Percentiles rank a stretch among this genome's conserved stretches.
These are phyloP conservation scores for Cystobasidium pallidum DNA, from an alignment of 1,284 basidiomycete species.

Conservation along the genomic window DNA sequence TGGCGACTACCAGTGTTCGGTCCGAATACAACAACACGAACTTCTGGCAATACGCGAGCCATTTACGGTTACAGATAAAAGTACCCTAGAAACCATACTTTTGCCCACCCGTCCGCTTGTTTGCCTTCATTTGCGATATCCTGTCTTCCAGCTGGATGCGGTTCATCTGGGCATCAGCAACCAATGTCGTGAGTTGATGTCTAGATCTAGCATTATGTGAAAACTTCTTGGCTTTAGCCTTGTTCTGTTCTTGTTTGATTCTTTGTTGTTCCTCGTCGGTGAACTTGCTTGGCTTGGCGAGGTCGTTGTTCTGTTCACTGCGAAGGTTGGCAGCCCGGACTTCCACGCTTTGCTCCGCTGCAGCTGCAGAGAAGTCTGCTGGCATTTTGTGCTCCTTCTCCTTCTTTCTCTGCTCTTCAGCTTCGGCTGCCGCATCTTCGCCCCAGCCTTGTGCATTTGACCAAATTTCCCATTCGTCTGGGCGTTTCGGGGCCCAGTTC, in stretches of 20 bases:
- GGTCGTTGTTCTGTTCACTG: not conserved
- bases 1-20: too few species aligned
- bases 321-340: constrained; percentile 21
- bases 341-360: constrained; percentile 25
- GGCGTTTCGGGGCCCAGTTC: constrained; percentile 42
- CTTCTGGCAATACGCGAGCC: not conserved
- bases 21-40: constrained; percentile 16
- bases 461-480: constrained; percentile 46
- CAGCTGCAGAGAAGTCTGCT: constrained; percentile 21
- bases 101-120: constrained; percentile 52
- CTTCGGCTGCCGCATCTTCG: constrained; percentile 15
- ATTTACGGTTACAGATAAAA: not conserved
- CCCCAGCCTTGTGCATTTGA: constrained; percentile 23
- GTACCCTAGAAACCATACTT: constrained; percentile 51
- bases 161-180: constrained; percentile 53
- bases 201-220: constrained; percentile 40
- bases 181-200: constrained; percentile 52
- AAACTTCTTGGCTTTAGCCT: constrained; percentile 36
- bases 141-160: constrained; percentile 53
- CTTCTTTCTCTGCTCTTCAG: constrained; percentile 15
- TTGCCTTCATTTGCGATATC: constrained; percentile 52
- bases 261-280: constrained; percentile 38
- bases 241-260: constrained; percentile 33
- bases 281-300: constrained; percentile 22
- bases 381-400: constrained; percentile 30